phyloP scores from a whole-genome alignment of 1,139 yeast genomes.

The Diutina neorugosa region DNA sequence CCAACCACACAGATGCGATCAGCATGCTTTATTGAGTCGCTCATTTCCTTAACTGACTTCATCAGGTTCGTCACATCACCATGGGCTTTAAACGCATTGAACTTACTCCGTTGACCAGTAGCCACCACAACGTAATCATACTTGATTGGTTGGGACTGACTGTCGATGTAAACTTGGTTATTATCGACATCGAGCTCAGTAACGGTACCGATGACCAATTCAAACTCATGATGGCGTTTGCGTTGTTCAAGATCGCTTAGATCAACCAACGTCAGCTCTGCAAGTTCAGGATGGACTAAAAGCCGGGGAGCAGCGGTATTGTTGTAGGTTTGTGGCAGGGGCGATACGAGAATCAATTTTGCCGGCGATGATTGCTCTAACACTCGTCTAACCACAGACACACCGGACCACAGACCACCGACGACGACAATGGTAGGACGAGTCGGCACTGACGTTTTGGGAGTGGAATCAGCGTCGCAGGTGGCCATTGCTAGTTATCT shows the following conservation, averaged over 20 bases:
- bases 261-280: constrained; percentile 12
- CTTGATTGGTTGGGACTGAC: constrained; percentile 5
- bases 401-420: constrained; percentile 25
- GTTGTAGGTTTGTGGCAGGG: constrained; percentile 12
- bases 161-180: constrained; percentile 9
- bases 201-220: constrained; percentile 13
- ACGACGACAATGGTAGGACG: constrained; percentile 15
- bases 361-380: constrained; percentile 6
- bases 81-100: constrained; percentile 8
- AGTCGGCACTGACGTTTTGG: no score
- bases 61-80: constrained; percentile 9
- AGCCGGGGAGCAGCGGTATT: constrained; percentile 22
- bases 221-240: constrained; percentile 11
- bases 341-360: constrained; percentile 11
- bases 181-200: constrained; percentile 14
- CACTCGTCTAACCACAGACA: constrained; percentile 15
- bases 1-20: constrained; percentile 22
- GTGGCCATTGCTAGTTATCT: no score
- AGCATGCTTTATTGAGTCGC: constrained; percentile 11
- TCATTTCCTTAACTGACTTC: constrained; percentile 4
- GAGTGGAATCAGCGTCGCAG: no score
- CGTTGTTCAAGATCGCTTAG: constrained; percentile 12
- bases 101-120: constrained; percentile 16
- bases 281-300: constrained; percentile 14
- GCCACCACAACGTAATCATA: constrained; percentile 25